Conservation (phyloP, 331 rosid genomes). For the Quercus phellos region DNA sequence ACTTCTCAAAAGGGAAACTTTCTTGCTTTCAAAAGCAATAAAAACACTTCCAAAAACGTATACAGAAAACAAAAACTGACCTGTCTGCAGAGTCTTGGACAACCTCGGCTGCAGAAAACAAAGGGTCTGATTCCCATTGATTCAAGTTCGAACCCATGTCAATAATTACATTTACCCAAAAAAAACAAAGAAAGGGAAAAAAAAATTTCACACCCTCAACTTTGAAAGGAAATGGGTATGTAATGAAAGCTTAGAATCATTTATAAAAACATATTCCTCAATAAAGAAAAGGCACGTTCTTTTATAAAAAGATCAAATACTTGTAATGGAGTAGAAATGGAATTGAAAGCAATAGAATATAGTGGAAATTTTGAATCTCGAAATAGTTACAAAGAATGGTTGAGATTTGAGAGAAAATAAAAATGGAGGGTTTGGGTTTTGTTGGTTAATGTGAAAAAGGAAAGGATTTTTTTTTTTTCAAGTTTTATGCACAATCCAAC, state of each 20-base stretch:
- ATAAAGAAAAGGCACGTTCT: too few species aligned
- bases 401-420: background rate
- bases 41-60: background rate
- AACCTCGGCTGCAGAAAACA: constrained; percentile 38
- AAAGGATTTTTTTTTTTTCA: background rate
- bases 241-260: background rate
- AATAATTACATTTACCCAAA: background rate
- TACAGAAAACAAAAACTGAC: background rate
- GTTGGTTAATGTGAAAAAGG: background rate
- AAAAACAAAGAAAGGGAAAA: background rate
- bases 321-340: background rate
- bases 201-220: background rate
- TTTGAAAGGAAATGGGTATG: background rate
- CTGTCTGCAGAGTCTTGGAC: constrained; percentile 42
- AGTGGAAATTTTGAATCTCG: background rate
- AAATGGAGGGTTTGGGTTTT: background rate
- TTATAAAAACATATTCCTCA: background rate
- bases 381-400: background rate
- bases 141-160: constrained; percentile 33
- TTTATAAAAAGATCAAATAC: too few species aligned
- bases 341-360: background rate
- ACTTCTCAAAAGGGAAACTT: background rate
- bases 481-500: background rate
- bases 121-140: constrained; percentile 44
- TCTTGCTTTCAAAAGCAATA: background rate